Evolutionary conservation across 495 filamentous ascomycete genomes (phyloP).

Genomic region (Hypomontagnella submonticulosa): DNA sequence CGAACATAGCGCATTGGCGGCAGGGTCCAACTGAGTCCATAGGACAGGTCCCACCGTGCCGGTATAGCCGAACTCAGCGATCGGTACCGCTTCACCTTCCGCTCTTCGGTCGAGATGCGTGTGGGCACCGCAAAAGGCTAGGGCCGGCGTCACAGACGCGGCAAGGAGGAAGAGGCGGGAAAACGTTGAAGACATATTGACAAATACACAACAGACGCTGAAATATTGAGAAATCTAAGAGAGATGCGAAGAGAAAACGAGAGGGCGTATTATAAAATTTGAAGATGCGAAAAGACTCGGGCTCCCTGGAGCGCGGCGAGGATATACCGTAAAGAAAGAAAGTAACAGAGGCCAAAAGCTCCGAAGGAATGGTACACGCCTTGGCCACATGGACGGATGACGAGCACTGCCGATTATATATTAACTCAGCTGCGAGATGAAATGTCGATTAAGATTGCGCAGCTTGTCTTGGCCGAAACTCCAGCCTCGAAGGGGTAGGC

Average conservation of each 20-base stretch:
- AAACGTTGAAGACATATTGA: slow-evolving; percentile 28
- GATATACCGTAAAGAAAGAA: slow-evolving; percentile 24
- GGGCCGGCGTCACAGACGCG: slow-evolving; percentile 41
- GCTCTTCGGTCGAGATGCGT: slow-evolving; percentile 53
- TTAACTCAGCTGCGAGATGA: slow-evolving; percentile 3
- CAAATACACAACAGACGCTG: slow-evolving; percentile 11
- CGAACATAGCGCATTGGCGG: slow-evolving; percentile 61
- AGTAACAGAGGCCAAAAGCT: slow-evolving; percentile 23
- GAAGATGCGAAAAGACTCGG: slow-evolving; percentile 6
- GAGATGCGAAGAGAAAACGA: slow-evolving; percentile 10
- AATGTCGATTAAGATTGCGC: slow-evolving; percentile 4
- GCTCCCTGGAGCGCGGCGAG: slow-evolving; percentile 25
- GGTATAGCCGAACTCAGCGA: slow-evolving; percentile 61
- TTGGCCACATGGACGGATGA: slow-evolving; percentile 17
- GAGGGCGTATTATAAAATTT: slow-evolving; percentile 11
- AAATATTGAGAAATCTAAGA: slow-evolving; percentile 5
- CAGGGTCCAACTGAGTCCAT: slow-evolving; percentile 64
- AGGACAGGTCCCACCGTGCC: slow-evolving; percentile 64
- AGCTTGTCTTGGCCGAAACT: slow-evolving; percentile 38
- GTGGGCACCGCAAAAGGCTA: slow-evolving; percentile 44
- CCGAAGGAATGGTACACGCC: slow-evolving; percentile 23
- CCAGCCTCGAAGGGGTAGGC: slow-evolving; percentile 28
- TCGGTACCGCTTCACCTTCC: slow-evolving; percentile 45
- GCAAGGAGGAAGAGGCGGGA: slow-evolving; percentile 41
- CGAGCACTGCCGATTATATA: slow-evolving; percentile 34